Conservation (phyloP, 257 asterid genomes). For the Plantago major region DNA sequence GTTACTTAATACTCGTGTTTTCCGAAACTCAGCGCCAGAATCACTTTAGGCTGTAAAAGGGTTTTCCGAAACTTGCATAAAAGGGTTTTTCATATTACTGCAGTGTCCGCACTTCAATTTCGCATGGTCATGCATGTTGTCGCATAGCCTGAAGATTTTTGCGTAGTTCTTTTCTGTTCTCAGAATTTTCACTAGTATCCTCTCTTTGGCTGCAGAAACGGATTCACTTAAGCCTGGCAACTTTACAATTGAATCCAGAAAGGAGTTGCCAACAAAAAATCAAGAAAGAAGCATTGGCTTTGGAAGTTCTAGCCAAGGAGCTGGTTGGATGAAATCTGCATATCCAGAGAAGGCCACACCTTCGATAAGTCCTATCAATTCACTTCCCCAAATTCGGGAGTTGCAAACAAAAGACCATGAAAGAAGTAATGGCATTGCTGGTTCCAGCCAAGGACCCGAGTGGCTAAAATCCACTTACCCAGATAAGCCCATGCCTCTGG, state of each 20-base stretch:
- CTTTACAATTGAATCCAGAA: constrained; percentile 33
- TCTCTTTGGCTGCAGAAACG: constrained; percentile 43
- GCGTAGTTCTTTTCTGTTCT: too few relatives aligned
- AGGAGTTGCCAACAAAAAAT: constrained; percentile 38
- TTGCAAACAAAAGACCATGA: constrained; percentile 39
- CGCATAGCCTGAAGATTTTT: too few relatives aligned
- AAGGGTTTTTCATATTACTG: too few relatives aligned
- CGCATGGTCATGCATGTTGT: too few relatives aligned
- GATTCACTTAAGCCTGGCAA: constrained; percentile 38
- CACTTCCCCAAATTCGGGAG: constrained; percentile 24
- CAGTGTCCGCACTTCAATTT: too few relatives aligned
- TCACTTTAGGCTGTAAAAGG: too few relatives aligned
- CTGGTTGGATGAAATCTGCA: constrained; percentile 51
- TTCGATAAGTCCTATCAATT: constrained; percentile 39
- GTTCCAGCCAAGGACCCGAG: constrained; percentile 53
- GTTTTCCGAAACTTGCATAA: too few relatives aligned
- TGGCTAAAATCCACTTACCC: constrained; percentile 54
- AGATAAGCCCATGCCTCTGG: constrained; percentile 52
- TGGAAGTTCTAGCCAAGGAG: constrained; percentile 54
- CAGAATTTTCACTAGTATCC: constrained; percentile 4
- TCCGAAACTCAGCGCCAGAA: too few relatives aligned
- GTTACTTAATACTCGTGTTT: too few relatives aligned
- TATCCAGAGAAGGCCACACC: constrained; percentile 45
- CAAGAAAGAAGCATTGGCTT: constrained; percentile 42
- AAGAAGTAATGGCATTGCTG: constrained; percentile 41